Evolutionary conservation across 2,329 filamentous ascomycete species (phyloP).

Genomic region (Epichloe gansuensis): DNA sequence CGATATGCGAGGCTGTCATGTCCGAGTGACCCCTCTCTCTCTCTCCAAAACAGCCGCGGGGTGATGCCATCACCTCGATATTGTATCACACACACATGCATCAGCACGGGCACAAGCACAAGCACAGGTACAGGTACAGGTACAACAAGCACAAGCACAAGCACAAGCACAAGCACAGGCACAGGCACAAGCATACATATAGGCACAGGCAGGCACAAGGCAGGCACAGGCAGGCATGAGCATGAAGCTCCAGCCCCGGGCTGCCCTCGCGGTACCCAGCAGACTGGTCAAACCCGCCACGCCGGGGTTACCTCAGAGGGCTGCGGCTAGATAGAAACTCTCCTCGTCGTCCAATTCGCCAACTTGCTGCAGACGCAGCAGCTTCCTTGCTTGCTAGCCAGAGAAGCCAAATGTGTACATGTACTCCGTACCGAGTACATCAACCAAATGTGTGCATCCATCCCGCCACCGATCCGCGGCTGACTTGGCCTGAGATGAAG

Average conservation of each 20-base stretch:
- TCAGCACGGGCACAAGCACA: no score
- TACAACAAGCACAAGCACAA: no score
- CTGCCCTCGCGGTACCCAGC: conserved; percentile 1
- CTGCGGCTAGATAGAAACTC: neutral
- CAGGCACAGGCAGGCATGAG: neutral
- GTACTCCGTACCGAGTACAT: no score
- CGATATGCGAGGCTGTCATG: no score
- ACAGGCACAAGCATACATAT: no score
- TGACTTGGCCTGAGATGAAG: neutral
- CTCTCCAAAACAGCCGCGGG: no score
- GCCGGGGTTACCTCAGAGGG: neutral
- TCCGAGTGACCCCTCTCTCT: no score
- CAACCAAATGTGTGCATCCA: neutral
- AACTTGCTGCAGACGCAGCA: neutral
- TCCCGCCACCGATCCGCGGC: conserved; percentile 1
- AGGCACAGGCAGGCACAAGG: no score
- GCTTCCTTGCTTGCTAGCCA: neutral
- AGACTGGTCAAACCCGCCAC: conserved; percentile 1
- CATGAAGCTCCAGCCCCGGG: neutral
- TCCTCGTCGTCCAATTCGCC: neutral
- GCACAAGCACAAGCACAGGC: neutral
- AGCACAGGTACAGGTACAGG: no score
- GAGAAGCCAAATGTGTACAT: neutral
- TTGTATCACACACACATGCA: neutral
- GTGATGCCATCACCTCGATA: neutral